Conservation (phyloP, 2,329 filamentous ascomycete genomes). For the Cercospora zeina region DNA sequence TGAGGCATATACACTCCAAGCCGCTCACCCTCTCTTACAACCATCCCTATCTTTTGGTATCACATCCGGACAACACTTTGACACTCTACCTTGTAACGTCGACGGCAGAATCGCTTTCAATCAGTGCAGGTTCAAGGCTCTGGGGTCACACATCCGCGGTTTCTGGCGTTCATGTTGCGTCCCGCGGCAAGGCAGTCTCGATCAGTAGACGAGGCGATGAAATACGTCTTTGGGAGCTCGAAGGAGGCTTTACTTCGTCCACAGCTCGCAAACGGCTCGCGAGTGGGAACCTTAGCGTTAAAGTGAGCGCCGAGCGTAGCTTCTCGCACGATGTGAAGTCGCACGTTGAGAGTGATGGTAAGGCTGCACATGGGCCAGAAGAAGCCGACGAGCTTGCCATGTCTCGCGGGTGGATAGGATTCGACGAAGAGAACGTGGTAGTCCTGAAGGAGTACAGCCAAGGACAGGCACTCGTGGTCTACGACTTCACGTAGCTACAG, state of each 20-base stretch:
- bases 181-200: conserved; percentile 85
- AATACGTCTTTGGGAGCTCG: conserved; percentile 81
- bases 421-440: conserved; percentile 90
- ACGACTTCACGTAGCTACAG: conserved; percentile 79
- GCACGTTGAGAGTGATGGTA: conserved; percentile 28
- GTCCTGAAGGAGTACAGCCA: conserved; percentile 70
- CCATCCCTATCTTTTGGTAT: conserved; percentile 82
- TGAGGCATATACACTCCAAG: conserved; percentile 42
- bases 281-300: conserved; percentile 55
- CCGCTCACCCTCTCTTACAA: conserved; percentile 56
- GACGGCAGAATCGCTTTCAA: conserved; percentile 62
- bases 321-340: neutral
- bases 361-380: conserved; percentile 10
- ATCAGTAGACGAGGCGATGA: conserved; percentile 73
- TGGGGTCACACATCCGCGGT: conserved; percentile 94
- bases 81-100: conserved; percentile 80
- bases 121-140: conserved; percentile 72
- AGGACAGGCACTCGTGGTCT: conserved; percentile 76
- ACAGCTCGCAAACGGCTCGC: conserved; percentile 46
- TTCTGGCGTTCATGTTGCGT: conserved; percentile 79
- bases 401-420: conserved; percentile 70
- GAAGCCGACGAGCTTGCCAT: conserved; percentile 41
- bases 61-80: conserved; percentile 83
- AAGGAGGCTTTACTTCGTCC: conserved; percentile 62
- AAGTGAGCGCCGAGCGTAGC: conserved; percentile 43